Percentiles rank a stretch among this genome's conserved stretches.
Evolutionary conservation across 495 filamentous ascomycete genomes (phyloP).

Genomic region (Neurospora terricola): DNA sequence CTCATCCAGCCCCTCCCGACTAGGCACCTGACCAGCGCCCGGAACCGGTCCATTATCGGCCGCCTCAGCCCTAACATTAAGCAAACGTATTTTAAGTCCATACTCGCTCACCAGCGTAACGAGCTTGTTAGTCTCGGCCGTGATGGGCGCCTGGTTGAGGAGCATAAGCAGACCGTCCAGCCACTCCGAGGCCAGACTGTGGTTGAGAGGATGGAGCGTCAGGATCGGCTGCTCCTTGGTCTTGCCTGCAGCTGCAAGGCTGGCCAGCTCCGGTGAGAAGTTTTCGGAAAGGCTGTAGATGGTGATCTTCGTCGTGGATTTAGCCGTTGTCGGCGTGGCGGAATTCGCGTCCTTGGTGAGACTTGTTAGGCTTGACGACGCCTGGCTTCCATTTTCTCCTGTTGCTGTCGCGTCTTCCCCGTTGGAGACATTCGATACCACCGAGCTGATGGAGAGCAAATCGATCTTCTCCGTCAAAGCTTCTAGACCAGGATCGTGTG

Average conservation of each 20-base stretch:
- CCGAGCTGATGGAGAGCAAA: conserved; percentile 78
- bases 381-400: not conserved
- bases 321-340: conserved; percentile 14
- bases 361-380: conserved; percentile 17
- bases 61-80: conserved; percentile 87
- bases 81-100: conserved; percentile 80
- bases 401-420: conserved; percentile 33
- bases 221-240: conserved; percentile 53
- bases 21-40: conserved; percentile 43
- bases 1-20: conserved; percentile 53
- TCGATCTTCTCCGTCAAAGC: conserved; percentile 76
- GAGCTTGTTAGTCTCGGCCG: conserved; percentile 84
- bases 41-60: conserved; percentile 44
- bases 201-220: conserved; percentile 69
- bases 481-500: conserved; percentile 62
- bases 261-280: not conserved
- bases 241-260: conserved; percentile 9
- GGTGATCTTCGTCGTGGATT: conserved; percentile 74
- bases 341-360: conserved; percentile 18
- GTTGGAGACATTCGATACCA: conserved; percentile 79
- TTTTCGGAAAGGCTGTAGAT: conserved; percentile 62
- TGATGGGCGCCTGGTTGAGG: conserved; percentile 90
- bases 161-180: conserved; percentile 92
- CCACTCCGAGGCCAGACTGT: conserved; percentile 89
- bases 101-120: conserved; percentile 79